Conservation (phyloP, 805 yeast genomes). For the Yarrowia yakushimensis region DNA sequence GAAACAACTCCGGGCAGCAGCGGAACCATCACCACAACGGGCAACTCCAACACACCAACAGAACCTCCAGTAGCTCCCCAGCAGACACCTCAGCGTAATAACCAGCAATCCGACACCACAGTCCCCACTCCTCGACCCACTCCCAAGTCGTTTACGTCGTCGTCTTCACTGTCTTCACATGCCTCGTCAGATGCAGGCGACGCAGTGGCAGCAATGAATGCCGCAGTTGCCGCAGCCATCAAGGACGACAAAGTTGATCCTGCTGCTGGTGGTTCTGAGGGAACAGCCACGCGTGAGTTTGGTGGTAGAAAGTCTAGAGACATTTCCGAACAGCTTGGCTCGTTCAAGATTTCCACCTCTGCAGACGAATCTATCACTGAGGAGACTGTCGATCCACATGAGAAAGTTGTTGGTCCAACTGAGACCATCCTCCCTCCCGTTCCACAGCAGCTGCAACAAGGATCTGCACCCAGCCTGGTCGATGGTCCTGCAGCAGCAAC, state of each 20-base stretch:
- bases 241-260: neutral
- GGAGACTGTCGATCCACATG: neutral
- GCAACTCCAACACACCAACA: neutral
- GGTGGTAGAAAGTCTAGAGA: neutral
- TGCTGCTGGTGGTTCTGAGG: neutral
- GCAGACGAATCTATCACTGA: neutral
- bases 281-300: neutral
- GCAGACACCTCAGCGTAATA: neutral
- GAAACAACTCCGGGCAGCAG: neutral
- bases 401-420: neutral
- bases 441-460: neutral
- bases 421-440: neutral
- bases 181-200: slow-evolving; percentile 4
- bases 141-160: neutral
- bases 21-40: neutral
- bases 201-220: slow-evolving; percentile 7
- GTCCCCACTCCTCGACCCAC: neutral
- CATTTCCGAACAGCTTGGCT: neutral
- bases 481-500: neutral
- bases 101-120: neutral
- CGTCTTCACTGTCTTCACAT: neutral
- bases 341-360: neutral
- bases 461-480: neutral
- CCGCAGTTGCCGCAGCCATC: slow-evolving; percentile 13
- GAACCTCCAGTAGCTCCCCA: neutral